A percentile compares a stretch with the other conserved stretches of the same genome.
These are phyloP conservation scores for Hyphopichia burtonii DNA, from an alignment of 1,139 yeast species.

Conservation along the genomic window DNA sequence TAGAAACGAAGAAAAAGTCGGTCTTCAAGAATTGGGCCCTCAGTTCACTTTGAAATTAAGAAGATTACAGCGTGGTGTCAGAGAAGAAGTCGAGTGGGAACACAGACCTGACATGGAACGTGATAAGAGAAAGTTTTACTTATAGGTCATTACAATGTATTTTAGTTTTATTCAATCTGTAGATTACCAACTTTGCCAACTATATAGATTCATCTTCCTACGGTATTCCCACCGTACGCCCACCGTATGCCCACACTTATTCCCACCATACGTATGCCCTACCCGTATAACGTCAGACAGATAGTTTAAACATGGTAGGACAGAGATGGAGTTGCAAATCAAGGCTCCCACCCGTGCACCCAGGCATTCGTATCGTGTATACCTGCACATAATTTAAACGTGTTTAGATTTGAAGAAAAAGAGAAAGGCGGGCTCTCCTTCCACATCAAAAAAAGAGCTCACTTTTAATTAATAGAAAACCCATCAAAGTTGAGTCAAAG, in stretches of 20 bases:
- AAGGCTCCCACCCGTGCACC: background rate
- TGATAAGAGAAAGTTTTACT: constrained; percentile 88
- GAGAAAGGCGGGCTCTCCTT: background rate
- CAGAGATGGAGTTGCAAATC: too few relatives aligned
- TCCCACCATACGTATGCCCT: too few relatives aligned
- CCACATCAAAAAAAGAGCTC: background rate
- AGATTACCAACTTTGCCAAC: too few relatives aligned
- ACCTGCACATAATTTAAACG: background rate
- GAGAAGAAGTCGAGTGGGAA: constrained; percentile 94
- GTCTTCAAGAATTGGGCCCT: constrained; percentile 94
- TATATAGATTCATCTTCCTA: too few relatives aligned
- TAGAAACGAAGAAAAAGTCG: constrained; percentile 86
- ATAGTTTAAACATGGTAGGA: too few relatives aligned
- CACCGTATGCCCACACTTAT: too few relatives aligned
- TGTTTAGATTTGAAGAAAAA: background rate
- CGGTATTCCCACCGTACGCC: constrained; percentile 5
- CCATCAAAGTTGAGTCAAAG: too few relatives aligned
- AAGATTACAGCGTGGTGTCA: constrained; percentile 86
- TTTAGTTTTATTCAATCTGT: too few relatives aligned
- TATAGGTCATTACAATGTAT: constrained; percentile 47
- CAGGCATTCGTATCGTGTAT: background rate
- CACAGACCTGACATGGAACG: constrained; percentile 95
- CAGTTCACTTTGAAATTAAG: constrained; percentile 88
- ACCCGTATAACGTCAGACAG: too few relatives aligned
- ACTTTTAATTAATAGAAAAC: background rate